These are phyloP conservation scores for Fermentozyma sake DNA, from an alignment of 1,139 yeast species.

Conservation along the genomic window DNA sequence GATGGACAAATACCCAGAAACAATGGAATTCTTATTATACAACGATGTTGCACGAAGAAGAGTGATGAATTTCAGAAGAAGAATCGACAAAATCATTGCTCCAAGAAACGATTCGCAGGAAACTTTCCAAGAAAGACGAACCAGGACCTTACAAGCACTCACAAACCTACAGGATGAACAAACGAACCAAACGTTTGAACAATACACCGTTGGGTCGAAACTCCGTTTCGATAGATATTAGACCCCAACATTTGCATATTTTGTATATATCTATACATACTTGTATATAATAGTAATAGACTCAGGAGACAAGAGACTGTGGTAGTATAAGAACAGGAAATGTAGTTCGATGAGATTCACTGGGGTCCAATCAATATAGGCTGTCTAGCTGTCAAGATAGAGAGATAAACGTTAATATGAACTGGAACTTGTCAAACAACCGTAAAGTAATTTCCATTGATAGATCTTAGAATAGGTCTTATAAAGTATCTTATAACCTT, in stretches of 20 bases:
- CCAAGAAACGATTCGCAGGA: slow-evolving; percentile 16
- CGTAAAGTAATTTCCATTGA: too few relatives aligned
- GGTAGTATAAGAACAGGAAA: too few relatives aligned
- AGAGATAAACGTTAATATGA: too few relatives aligned
- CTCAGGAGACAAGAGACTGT: too few relatives aligned
- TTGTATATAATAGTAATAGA: too few relatives aligned
- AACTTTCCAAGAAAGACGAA: slow-evolving; percentile 15
- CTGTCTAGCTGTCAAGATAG: too few relatives aligned
- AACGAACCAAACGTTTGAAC: slow-evolving; percentile 2
- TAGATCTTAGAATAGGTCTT: too few relatives aligned
- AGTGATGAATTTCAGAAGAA: slow-evolving; percentile 18
- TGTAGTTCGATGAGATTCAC: too few relatives aligned
- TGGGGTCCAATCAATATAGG: too few relatives aligned
- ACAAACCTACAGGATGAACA: slow-evolving; percentile 2
- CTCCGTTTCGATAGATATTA: slow-evolving; percentile 2
- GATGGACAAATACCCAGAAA: slow-evolving; percentile 31
- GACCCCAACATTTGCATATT: too few relatives aligned
- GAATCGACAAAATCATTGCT: slow-evolving; percentile 18
- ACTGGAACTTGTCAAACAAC: too few relatives aligned
- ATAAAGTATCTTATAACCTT: slow-evolving; percentile 3
- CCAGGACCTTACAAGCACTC: slow-evolving; percentile 17
- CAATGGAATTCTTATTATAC: slow-evolving; percentile 26
- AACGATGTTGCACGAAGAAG: slow-evolving; percentile 16
- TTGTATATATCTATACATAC: too few relatives aligned
- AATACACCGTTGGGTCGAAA: slow-evolving; percentile 2